Evolutionary conservation across 140 eudicot genomes (phyloP).

Genomic region (Senecio squalidus): DNA sequence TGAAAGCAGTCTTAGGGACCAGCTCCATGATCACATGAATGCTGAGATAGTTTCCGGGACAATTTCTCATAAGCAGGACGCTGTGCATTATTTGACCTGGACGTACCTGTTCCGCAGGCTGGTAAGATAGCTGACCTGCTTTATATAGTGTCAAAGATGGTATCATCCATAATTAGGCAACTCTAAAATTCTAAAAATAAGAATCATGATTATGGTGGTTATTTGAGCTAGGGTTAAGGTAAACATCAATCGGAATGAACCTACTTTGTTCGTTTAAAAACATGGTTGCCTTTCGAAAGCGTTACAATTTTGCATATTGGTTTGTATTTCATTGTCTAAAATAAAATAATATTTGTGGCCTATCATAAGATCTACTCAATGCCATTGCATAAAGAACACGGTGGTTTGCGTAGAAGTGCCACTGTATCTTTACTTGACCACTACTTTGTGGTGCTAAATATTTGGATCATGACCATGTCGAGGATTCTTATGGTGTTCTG

Average conservation of each 20-base stretch:
- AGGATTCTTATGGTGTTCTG: neutral
- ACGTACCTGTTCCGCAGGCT: constrained; percentile 85
- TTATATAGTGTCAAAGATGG: too few species aligned
- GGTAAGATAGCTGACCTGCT: too few species aligned
- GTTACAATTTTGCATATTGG: too few species aligned
- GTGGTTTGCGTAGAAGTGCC: constrained; percentile 3
- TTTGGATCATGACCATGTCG: neutral
- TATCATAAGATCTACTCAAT: constrained; percentile 17
- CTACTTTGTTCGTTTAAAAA: too few species aligned
- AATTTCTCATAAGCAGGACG: constrained; percentile 90
- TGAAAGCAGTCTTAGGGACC: constrained; percentile 96
- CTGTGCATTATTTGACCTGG: constrained; percentile 95
- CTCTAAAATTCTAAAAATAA: too few species aligned
- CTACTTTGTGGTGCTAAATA: neutral
- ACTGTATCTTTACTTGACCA: neutral
- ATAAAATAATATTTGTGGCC: too few species aligned
- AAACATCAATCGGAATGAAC: too few species aligned
- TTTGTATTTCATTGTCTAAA: too few species aligned
- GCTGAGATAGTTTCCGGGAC: constrained; percentile 98
- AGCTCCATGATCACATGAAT: constrained; percentile 88
- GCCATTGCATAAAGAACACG: neutral
- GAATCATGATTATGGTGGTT: too few species aligned
- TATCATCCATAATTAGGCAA: too few species aligned
- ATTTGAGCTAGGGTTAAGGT: too few species aligned
- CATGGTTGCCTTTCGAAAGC: too few species aligned